These are phyloP conservation scores for Hypsizygus marmoreus DNA, from an alignment of 768 basidiomycete species.

Conservation along the genomic window DNA sequence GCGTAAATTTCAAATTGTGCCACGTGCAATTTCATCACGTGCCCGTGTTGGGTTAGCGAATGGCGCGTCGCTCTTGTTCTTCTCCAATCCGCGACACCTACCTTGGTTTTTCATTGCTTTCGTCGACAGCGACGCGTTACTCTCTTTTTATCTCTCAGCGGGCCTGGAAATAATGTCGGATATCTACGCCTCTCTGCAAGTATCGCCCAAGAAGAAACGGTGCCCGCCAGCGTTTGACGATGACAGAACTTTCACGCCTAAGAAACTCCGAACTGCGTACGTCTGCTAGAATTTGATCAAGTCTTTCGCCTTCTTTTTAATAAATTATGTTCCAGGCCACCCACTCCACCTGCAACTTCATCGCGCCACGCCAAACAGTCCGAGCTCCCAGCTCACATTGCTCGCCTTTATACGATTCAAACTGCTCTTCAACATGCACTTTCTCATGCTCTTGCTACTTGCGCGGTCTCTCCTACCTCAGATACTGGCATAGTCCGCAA, in stretches of 20 bases:
- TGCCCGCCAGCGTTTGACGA: constrained; percentile 53
- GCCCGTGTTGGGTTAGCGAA: too few species aligned
- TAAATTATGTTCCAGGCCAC: constrained; percentile 42
- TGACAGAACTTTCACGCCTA: constrained; percentile 61
- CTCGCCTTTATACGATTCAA: constrained; percentile 64
- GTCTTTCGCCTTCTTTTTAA: constrained; percentile 2
- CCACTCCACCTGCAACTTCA: constrained; percentile 57
- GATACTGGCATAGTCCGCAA: constrained; percentile 77
- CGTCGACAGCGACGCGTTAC: too few species aligned
- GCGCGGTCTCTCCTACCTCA: constrained; percentile 72
- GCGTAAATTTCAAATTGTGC: too few species aligned
- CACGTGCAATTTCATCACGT: too few species aligned
- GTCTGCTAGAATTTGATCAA: constrained; percentile 22
- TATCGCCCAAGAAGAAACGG: constrained; percentile 76
- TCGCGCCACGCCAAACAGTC: constrained; percentile 32
- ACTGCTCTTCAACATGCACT: constrained; percentile 78
- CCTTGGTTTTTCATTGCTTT: too few species aligned
- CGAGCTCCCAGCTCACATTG: constrained; percentile 56
- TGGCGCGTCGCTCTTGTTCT: too few species aligned
- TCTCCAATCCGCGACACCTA: too few species aligned
- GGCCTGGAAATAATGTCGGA: constrained; percentile 48
- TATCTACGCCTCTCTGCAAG: constrained; percentile 58
- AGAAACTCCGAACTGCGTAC: constrained; percentile 63
- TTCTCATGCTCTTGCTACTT: constrained; percentile 83
- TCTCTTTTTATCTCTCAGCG: constrained; percentile 4